A percentile compares a stretch with the other conserved stretches of the same genome.
phyloP scores from a whole-genome alignment of 1,284 basidiomycete genomes.

The Melampsora abietis-canadensis region DNA sequence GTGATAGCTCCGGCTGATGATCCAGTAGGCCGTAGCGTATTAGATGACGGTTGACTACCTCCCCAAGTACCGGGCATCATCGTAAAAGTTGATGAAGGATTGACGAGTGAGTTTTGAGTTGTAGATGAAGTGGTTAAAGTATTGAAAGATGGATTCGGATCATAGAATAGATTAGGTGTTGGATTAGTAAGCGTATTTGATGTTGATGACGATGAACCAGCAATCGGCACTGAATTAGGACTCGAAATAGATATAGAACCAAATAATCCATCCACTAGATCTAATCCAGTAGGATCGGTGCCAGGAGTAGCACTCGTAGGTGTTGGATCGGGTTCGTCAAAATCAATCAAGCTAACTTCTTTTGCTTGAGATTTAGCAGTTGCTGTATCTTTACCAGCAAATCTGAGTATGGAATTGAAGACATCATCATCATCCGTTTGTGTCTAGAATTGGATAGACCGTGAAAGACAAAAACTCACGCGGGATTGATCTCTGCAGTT shows the following conservation, averaged over 20 bases:
- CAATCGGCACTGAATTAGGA: slow-evolving; percentile 4
- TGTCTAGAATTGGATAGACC: neutral
- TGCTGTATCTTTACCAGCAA: slow-evolving; percentile 40
- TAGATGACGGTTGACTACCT: neutral
- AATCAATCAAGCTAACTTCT: slow-evolving; percentile 42
- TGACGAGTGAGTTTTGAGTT: slow-evolving; percentile 7
- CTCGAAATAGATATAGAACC: slow-evolving; percentile 15
- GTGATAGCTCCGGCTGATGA: slow-evolving; percentile 7
- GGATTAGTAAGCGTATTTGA: neutral
- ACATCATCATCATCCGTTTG: neutral
- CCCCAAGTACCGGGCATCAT: slow-evolving; percentile 2
- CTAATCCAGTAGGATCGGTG: neutral
- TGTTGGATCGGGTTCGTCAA: slow-evolving; percentile 25
- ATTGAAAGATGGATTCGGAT: slow-evolving; percentile 21
- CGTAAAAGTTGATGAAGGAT: slow-evolving; percentile 6
- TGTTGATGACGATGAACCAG: neutral
- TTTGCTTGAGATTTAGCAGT: slow-evolving; percentile 33
- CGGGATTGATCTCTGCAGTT: slow-evolving; percentile 60
- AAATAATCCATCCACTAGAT: slow-evolving; percentile 22
- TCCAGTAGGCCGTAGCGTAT: slow-evolving; percentile 10
- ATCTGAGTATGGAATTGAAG: neutral
- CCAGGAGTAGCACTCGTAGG: neutral
- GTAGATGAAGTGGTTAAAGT: neutral
- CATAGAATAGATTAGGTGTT: slow-evolving; percentile 18
- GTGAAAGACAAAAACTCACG: slow-evolving; percentile 46